Evolutionary conservation across 305 asterid species (phyloP).

Genomic region (Fraxinus velutina): DNA sequence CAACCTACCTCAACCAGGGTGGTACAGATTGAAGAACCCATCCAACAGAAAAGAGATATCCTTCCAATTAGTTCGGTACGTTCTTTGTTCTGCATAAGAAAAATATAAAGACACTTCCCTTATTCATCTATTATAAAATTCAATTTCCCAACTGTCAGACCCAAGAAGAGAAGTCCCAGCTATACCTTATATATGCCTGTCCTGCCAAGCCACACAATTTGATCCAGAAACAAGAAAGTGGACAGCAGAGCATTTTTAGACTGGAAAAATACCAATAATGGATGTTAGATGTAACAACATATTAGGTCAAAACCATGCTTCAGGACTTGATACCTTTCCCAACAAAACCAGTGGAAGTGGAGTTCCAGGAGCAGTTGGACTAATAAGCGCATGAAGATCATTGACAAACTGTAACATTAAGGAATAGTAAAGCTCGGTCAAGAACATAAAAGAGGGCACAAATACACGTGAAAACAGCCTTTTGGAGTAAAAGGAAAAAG

Average conservation of each 20-base stretch:
- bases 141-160: background rate
- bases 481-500: background rate
- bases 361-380: slow-evolving; percentile 79
- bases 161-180: background rate
- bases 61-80: slow-evolving; percentile 73
- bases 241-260: slow-evolving; percentile 88
- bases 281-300: slow-evolving; percentile 4
- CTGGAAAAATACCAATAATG: slow-evolving; percentile 40
- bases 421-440: slow-evolving; percentile 19
- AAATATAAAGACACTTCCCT: background rate
- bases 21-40: slow-evolving; percentile 75
- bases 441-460: slow-evolving; percentile 15
- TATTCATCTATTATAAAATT: slow-evolving; percentile 7
- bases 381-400: slow-evolving; percentile 75
- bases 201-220: slow-evolving; percentile 91
- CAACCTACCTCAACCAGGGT: slow-evolving; percentile 73
- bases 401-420: slow-evolving; percentile 65
- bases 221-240: slow-evolving; percentile 93
- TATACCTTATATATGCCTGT: slow-evolving; percentile 88
- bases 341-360: slow-evolving; percentile 76
- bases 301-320: background rate
- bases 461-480: background rate
- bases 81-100: slow-evolving; percentile 69
- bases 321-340: slow-evolving; percentile 63
- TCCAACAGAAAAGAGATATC: slow-evolving; percentile 88